Conservation (phyloP, 2,329 filamentous ascomycete species). For the Ampelomyces quisqualis region DNA sequence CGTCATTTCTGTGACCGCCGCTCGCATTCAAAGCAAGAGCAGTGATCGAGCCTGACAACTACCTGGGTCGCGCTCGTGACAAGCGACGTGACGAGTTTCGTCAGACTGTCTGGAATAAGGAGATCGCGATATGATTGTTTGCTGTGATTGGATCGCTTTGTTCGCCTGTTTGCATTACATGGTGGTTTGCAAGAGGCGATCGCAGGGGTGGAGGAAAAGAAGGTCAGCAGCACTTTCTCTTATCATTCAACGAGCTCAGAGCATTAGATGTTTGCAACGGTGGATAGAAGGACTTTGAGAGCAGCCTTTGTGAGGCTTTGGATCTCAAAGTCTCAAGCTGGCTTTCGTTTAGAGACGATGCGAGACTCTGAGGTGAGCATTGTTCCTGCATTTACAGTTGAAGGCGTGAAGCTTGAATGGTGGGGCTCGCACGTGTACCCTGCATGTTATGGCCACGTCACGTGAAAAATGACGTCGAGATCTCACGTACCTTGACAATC, state of each 20-base stretch:
- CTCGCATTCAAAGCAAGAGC: conserved; percentile 9
- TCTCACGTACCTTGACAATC: conserved; percentile 22
- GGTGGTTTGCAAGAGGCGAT: conserved; percentile 2
- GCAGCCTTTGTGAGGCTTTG: not conserved
- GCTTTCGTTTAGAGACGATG: too few relatives aligned
- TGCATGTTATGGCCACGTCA: not conserved
- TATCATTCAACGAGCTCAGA: not conserved
- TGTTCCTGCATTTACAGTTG: conserved; percentile 1
- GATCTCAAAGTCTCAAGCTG: too few relatives aligned
- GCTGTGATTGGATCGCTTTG: conserved; percentile 7
- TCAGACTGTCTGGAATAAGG: conserved; percentile 2
- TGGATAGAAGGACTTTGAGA: not conserved
- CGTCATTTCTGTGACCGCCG: conserved; percentile 25
- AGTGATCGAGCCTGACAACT: conserved; percentile 7
- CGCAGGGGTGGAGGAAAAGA: conserved; percentile 8
- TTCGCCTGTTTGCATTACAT: conserved; percentile 8
- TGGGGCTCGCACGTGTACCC: conserved; percentile 4
- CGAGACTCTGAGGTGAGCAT: too few relatives aligned
- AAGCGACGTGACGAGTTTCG: conserved; percentile 7
- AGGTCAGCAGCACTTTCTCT: conserved; percentile 1
- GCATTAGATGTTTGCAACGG: too few relatives aligned
- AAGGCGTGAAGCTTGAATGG: conserved; percentile 4
- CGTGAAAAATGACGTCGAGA: too few relatives aligned
- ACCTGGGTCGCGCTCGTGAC: conserved; percentile 1
- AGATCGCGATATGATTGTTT: not conserved